Base-by-base conservation (phyloP, 306 rosid genomes). In the Hylodesmum podocarpum region DNA sequence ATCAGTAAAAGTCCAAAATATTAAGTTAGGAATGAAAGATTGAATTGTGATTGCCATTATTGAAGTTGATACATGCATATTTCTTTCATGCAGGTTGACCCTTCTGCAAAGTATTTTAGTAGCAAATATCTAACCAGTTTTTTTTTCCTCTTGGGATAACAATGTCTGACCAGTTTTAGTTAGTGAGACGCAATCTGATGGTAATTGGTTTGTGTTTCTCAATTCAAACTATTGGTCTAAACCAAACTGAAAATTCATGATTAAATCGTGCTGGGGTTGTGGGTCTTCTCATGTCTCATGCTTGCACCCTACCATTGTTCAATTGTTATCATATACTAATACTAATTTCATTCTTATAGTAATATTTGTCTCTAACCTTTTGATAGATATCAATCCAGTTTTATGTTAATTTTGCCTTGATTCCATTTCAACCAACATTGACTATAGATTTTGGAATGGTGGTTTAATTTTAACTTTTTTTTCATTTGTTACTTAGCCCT, bases 1-100 rank as follows among this genome's bases (percentile, higher is more conserved):
- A 6, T 85, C 88, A 61, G 86, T 85, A 50, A 76, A 83, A 81
- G 86, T 88, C 58, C 82, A 81, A 63, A 83, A 85, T 80, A 79
- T 83, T 25, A 85, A 71, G 86, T 16, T 81, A 59, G 82, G 61
- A 73, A 83, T 85, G 85, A 79, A 79, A 50, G 83, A 83, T 41
- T 78, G 73, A 68, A 40, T 18, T 78, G 40, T 79, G 68, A 18
- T 33, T 62, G 46, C 33, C 70, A 27, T 19, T 61, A 77, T 22
- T 63, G 39, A 66, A 50, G 47, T 49, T 49, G 37, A 10, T 10
- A 21, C n/a, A 10, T 41, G 62, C n/a, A n/a, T 80, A 24, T 50
- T 58, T 40, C 55, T 49, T 44, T 31, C 75, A 28, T 41, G 76
- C 15, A 68, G 50, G 44, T 50, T 53, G 49, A 66, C 70, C 75